Evolutionary conservation across 306 rosid species (phyloP), one percentile per base, ranked within the genome.

Genomic region (Casuarina glauca): DNA sequence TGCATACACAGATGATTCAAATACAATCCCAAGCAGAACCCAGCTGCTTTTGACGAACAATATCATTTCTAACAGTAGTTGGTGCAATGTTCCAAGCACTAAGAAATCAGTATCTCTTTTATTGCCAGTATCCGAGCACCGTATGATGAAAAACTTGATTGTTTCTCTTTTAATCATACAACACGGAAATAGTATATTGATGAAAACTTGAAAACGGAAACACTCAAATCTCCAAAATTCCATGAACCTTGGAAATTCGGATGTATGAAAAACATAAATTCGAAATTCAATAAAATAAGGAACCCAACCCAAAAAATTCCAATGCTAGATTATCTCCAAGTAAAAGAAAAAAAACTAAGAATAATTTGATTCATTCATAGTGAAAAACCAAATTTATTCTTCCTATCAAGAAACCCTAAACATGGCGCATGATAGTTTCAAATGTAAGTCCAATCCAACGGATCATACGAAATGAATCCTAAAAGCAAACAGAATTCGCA

Each of bases 361-460:
- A 36, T 39, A 73, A 74, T 63, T 46, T 54, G 38, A 76, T 46
- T 10, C 36, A 36, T 73, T 55, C 63, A 16, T 76, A 52, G 46
- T 42, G 51, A 42, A 80, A 58, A 66, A 26, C 63, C 80, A 60
- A 72, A 19, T 49, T 46, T 49, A 19, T 10, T 35, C 62, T n/a
- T 69, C 39, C 50, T 17, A 39, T 70, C 39, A 77, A 73, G 3
- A 75, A 72, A 72, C 79, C 73, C 68, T 32, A 68, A 26, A 9
- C 38, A 26, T 55, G 8, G 51, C 35, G 44, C 63, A 70, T 36
- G 76, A 84, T 64, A 77, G 79, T 74, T 48, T 57, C 55, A 67
- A 82, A 58, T 70, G 84, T 64, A 76, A 69, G 90, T 73, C 54
- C 53, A 73, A 63, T 73, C 10, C 73, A 58, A 57, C 26, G 72